Evolutionary conservation across 2,329 filamentous ascomycete genomes (phyloP).

Genomic region (Penicillium sp.): DNA sequence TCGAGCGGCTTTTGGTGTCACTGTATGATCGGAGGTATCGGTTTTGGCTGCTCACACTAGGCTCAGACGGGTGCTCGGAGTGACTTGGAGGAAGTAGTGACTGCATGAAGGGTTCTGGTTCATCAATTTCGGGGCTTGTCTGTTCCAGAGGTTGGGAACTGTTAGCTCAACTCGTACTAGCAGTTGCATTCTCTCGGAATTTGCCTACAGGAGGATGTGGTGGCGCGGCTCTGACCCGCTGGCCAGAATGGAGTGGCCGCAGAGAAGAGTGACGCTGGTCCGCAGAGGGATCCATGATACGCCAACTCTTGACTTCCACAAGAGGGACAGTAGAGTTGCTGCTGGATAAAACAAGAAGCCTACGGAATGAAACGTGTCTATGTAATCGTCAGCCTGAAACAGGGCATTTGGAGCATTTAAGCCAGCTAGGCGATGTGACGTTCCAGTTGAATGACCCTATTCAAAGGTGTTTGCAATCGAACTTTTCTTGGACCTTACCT

Average conservation of each 20-base stretch:
- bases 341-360: neutral
- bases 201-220: neutral
- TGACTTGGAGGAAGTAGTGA: constrained; percentile 2
- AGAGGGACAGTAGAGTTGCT: neutral
- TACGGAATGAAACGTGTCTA: neutral
- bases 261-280: neutral
- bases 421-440: neutral
- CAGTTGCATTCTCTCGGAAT: neutral
- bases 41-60: neutral
- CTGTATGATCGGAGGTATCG: constrained; percentile 8
- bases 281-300: neutral
- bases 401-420: neutral
- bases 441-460: neutral
- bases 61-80: neutral
- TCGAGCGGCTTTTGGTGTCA: constrained; percentile 3
- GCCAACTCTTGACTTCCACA: neutral
- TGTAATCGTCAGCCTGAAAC: neutral
- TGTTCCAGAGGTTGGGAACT: neutral
- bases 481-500: neutral
- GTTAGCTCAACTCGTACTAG: neutral
- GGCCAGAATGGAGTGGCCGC: neutral
- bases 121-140: constrained; percentile 9
- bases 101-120: constrained; percentile 2
- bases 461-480: neutral
- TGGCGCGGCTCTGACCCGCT: neutral